These are phyloP conservation scores for Beauveria caledonica DNA, from an alignment of 2,329 filamentous ascomycete species.

Conservation along the genomic window DNA sequence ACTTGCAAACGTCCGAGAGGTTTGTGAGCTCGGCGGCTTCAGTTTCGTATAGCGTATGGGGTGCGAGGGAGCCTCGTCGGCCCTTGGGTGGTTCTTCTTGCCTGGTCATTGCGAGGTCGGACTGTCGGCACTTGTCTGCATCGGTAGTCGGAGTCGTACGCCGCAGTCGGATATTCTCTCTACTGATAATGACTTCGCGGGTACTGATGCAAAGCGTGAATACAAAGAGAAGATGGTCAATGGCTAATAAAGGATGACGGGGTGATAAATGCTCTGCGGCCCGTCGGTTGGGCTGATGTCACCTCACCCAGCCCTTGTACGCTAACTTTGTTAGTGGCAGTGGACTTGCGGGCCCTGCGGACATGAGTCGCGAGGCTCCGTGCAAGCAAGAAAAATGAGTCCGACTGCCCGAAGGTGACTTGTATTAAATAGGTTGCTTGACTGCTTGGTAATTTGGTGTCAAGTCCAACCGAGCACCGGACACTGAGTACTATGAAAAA, in stretches of 20 bases:
- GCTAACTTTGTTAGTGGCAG: not conserved
- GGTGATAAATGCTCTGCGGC: not conserved
- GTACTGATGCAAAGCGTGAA: not conserved
- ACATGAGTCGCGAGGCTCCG: conserved; percentile 7
- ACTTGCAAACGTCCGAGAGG: conserved; percentile 19
- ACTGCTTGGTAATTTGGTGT: not conserved
- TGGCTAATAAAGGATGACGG: not conserved
- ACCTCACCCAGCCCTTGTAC: conserved; percentile 16
- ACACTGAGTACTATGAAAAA: no score
- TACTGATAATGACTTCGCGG: not conserved
- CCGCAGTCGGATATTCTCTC: no score
- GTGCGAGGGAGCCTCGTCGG: not conserved
- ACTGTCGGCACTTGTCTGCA: not conserved
- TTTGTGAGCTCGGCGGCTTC: conserved; percentile 12
- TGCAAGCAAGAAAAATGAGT: not conserved
- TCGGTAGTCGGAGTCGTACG: not conserved
- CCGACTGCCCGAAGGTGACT: not conserved
- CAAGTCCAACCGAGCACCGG: not conserved
- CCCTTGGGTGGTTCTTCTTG: not conserved
- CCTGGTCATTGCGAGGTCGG: not conserved
- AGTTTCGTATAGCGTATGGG: conserved; percentile 19
- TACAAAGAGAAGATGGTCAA: no score
- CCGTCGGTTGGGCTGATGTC: conserved; percentile 15
- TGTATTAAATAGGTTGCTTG: no score
- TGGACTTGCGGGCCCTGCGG: conserved; percentile 4